These are phyloP conservation scores for Mycena amicta DNA, from an alignment of 768 basidiomycete species.

Conservation along the genomic window DNA sequence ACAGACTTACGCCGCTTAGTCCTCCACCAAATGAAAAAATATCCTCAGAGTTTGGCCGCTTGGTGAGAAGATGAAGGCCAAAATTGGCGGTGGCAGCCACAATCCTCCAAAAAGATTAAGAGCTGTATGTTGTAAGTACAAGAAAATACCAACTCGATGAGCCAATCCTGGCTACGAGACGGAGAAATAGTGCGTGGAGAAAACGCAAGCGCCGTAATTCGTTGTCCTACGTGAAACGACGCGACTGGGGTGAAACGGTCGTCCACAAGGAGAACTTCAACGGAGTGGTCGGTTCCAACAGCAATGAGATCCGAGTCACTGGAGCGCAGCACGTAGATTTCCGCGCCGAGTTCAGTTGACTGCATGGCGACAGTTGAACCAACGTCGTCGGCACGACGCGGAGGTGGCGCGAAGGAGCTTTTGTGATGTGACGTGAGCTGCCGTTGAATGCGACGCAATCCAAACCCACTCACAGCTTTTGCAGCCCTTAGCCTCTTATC, in stretches of 20 bases:
- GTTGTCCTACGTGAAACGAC: constrained; percentile 56
- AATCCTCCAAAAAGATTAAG: constrained; percentile 47
- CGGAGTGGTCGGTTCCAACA: constrained; percentile 71
- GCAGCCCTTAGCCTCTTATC: constrained; percentile 57
- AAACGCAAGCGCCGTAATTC: constrained; percentile 78
- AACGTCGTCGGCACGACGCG: neutral
- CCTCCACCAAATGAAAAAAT: constrained; percentile 78
- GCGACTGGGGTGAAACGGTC: constrained; percentile 26
- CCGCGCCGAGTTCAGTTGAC: constrained; percentile 50
- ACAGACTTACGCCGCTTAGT: constrained; percentile 51
- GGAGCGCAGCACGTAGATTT: constrained; percentile 63
- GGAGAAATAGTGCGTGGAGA: constrained; percentile 73
- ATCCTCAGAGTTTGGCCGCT: constrained; percentile 49
- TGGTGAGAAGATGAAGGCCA: constrained; percentile 70
- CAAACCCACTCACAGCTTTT: constrained; percentile 67
- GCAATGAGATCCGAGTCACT: constrained; percentile 70
- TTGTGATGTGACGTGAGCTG: constrained; percentile 1
- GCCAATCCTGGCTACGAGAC: constrained; percentile 57
- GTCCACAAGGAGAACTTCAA: constrained; percentile 69
- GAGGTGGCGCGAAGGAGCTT: neutral
- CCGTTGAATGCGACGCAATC: constrained; percentile 36
- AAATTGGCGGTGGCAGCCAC: constrained; percentile 69
- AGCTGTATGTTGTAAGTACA: neutral
- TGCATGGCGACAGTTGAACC: neutral
- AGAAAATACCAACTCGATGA: constrained; percentile 61